Evolutionary conservation across 129 eudicot species (phyloP).

Genomic region (Mikania micrantha): DNA sequence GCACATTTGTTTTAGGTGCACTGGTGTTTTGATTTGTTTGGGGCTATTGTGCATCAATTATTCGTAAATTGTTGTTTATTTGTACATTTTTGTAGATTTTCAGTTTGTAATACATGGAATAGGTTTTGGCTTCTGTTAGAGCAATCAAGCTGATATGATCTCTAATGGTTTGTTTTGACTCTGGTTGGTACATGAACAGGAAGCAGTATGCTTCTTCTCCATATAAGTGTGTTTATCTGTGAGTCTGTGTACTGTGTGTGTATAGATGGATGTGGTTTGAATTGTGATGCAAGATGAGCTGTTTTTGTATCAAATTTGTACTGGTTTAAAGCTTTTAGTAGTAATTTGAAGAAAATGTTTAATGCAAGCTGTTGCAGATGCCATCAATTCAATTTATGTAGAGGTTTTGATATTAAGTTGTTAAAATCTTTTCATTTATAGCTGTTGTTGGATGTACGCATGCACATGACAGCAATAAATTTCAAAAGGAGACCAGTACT

Average conservation of each 20-base stretch:
- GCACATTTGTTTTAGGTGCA: no score
- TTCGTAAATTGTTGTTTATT: slow-evolving; percentile 5
- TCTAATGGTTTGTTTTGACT: no score
- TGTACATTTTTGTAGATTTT: neutral
- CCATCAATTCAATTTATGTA: neutral
- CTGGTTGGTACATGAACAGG: no score
- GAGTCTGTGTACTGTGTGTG: neutral
- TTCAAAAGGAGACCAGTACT: neutral
- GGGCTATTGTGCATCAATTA: neutral
- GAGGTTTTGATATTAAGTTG: neutral
- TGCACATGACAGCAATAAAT: slow-evolving; percentile 13
- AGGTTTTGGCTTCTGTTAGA: slow-evolving; percentile 4
- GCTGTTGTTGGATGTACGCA: slow-evolving; percentile 10
- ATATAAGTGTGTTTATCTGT: no score
- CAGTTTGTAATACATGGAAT: neutral
- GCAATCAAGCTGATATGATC: neutral
- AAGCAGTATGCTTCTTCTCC: neutral
- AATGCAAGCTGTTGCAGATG: neutral
- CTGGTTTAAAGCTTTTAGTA: neutral
- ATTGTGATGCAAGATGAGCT: neutral
- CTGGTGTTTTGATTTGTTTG: slow-evolving; percentile 16
- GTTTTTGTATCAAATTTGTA: neutral
- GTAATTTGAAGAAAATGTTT: neutral
- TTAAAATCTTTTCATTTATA: neutral
- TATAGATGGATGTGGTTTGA: neutral